A percentile compares a stretch with the other conserved stretches of the same genome.
Conservation (phyloP, 805 yeast species). For the Teunomyces kruisii region DNA sequence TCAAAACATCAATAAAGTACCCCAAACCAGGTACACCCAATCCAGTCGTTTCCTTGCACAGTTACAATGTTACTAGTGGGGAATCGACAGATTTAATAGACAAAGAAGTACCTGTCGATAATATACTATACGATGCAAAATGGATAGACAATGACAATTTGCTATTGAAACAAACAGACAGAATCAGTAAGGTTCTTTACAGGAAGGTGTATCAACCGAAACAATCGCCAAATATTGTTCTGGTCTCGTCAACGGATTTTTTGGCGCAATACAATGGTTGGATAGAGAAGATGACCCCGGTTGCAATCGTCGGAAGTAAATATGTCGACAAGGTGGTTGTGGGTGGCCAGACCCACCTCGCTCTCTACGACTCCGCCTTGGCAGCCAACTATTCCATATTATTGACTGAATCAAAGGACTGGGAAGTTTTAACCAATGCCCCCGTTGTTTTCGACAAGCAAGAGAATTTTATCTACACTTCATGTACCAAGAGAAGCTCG, state of each 20-base stretch:
- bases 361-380: constrained; percentile 16
- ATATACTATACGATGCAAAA: constrained; percentile 18
- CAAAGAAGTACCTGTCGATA: constrained; percentile 8
- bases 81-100: constrained; percentile 1
- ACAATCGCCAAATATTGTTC: neutral
- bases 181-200: constrained; percentile 17
- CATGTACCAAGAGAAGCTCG: constrained; percentile 14
- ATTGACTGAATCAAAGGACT: constrained; percentile 7
- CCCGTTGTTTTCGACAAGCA: constrained; percentile 15
- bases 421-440: constrained; percentile 16
- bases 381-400: constrained; percentile 13
- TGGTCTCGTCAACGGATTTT: constrained; percentile 8
- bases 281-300: constrained; percentile 19
- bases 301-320: constrained; percentile 10
- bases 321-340: constrained; percentile 25
- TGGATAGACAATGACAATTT: constrained; percentile 19
- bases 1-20: constrained; percentile 60
- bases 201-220: constrained; percentile 15
- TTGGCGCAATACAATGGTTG: constrained; percentile 18
- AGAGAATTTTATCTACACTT: constrained; percentile 16
- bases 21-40: constrained; percentile 84
- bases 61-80: constrained; percentile 3
- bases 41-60: constrained; percentile 50
- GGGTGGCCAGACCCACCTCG: constrained; percentile 16
- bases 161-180: constrained; percentile 19